Evolutionary conservation across 2,329 filamentous ascomycete genomes (phyloP).

Genomic region (Aspergillus clavatus): DNA sequence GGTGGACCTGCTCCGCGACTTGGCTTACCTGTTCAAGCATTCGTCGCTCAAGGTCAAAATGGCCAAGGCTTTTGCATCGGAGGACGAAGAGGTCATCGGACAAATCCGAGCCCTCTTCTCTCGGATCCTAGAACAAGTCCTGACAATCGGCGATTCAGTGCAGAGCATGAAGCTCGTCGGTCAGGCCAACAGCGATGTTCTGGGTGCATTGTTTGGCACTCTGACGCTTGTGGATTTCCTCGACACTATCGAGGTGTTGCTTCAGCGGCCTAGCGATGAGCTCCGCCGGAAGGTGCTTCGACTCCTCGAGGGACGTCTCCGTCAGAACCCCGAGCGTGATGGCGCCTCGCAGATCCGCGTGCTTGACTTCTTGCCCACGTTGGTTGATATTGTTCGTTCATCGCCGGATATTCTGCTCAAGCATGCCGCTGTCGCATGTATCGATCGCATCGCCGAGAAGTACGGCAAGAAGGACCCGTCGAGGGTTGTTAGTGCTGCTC

Average conservation of each 20-base stretch:
- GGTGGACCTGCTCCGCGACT: constrained; percentile 38
- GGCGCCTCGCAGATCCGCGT: constrained; percentile 63
- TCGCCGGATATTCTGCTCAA: constrained; percentile 71
- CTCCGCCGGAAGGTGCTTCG: constrained; percentile 74
- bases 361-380: constrained; percentile 71
- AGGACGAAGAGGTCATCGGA: constrained; percentile 53
- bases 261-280: constrained; percentile 69
- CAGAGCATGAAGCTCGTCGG: constrained; percentile 34
- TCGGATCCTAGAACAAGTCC: constrained; percentile 60
- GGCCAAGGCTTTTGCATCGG: constrained; percentile 32
- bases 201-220: constrained; percentile 76
- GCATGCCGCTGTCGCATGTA: constrained; percentile 79
- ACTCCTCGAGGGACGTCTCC: constrained; percentile 74
- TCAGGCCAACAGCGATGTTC: constrained; percentile 57
- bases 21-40: constrained; percentile 38
- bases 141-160: constrained; percentile 58
- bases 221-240: constrained; percentile 85
- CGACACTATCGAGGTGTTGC: constrained; percentile 75
- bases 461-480: constrained; percentile 89
- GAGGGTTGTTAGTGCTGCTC: constrained; percentile 68
- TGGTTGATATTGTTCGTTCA: constrained; percentile 70
- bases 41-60: constrained; percentile 40
- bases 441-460: constrained; percentile 89
- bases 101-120: constrained; percentile 66
- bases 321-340: constrained; percentile 66